Evolutionary conservation across 768 basidiomycete species (phyloP), one percentile per base, ranked within the genome.

Genomic region (Gloeopeniophorella convolvens): DNA sequence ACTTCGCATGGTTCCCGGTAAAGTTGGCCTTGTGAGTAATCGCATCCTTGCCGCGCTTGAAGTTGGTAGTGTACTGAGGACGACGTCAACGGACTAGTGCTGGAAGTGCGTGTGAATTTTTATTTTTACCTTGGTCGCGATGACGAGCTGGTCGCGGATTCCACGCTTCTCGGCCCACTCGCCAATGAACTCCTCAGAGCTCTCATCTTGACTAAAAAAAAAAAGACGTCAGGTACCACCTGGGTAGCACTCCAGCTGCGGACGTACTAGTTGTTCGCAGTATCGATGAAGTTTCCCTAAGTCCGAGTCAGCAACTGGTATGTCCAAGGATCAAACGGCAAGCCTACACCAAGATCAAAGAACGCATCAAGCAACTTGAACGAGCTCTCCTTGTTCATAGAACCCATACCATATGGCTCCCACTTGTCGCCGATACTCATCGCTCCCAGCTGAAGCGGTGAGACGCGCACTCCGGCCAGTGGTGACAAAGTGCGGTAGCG

Each of bases 1-100:
- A 65, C 56, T 73, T 73, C 31, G 63, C 45, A 53, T 62, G 61
- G 63, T 75, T 76, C 1, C 74, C 75, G 12, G 54, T 48, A 45
- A 66, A 72, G 7, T 53, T 26, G 9, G 49, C 34, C 46, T 60
- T 59, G 42, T 63, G 59, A n/a, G 45, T 50, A 3, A 60, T 34
- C 1, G 15, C 12, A 8, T 18, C 18, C 15, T 45, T 49, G n/a
- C 51, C 44, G 21, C 18, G 55, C 51, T 61, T 63, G 41, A 42
- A 62, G 51, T 60, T 56, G 8, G 57, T 53, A n/a, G 60, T 50
- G 40, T 63, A 63, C 60, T 37, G 18, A 30, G 4, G 7, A 16
- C 53, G 76, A 26, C n/a, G n/a, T 16, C 34, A 13, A 32, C n/a
- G n/a, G 33, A 20, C 44, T 12, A 20, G 7, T 45, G 47, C 18